Base-by-base conservation (phyloP, 2,329 filamentous ascomycete genomes). In the Scytalidium lignicola region DNA sequence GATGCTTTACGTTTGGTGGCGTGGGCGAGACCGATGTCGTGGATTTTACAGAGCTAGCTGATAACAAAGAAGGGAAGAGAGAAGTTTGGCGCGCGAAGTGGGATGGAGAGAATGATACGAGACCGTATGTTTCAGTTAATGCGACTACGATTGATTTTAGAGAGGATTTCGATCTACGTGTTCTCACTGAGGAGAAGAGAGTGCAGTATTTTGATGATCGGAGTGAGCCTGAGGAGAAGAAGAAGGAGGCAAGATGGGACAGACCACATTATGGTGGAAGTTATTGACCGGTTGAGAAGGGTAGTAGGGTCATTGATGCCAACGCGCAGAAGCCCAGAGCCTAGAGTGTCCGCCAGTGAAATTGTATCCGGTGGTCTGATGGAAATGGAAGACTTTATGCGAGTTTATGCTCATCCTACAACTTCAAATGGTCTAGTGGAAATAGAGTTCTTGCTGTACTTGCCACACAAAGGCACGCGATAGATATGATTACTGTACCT, bases 1-100 rank as follows among this genome's bases (percentile, higher is more conserved):
- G 71, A 7, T 69, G 68, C 48, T 70, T 76, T 54, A 68, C 61
- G 4, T 59, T 72, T 26, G 51, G 56, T 50, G 68, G 69, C 9
- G 53, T 62, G 37, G 63, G 66, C 18, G 66, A 70, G 54, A 47
- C 48, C 48, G 41, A 46, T 41, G 45, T 50, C 50, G 54, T 58
- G 46, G 57, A 59, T 54, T 41, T 54, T 28, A 55, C 47, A 54
- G 52, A 54, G 48, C 47, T 58, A 51, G 51, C 43, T 50, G 55
- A 53, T 46, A 46, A 51, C 48, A 52, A 52, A 51, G 56, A 57
- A 57, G 54, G 54, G 47, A 57, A 58, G 56, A 59, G 53, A 54
- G 48, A 58, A 54, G 53, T 59, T 51, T 59, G 57, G 57, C 57
- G 51, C 22, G 54, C 56, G 49, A 59, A 58, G 51, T 59, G 57